Conservation (phyloP, 2,329 filamentous ascomycete species). For the Colletotrichum viniferum region DNA sequence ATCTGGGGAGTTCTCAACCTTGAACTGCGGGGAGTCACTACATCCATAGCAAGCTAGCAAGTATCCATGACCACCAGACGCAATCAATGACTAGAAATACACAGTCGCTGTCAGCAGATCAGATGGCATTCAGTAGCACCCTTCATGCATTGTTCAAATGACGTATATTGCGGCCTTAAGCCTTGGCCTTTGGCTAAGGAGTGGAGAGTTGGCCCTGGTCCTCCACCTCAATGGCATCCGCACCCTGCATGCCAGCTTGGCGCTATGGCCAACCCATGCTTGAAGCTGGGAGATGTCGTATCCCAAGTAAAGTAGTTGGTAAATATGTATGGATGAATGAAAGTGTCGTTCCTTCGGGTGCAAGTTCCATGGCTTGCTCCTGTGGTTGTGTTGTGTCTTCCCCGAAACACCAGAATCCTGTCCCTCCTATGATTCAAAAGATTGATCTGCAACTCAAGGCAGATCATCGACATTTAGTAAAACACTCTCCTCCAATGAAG, state of each 20-base stretch:
- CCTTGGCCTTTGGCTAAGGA: not conserved
- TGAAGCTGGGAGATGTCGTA: conserved; percentile 1
- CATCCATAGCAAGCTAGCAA: not conserved
- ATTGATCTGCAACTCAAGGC: not conserved
- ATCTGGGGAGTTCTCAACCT: not conserved
- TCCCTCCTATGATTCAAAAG: not conserved
- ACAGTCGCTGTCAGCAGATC: not conserved
- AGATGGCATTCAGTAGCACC: not conserved
- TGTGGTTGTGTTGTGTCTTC: not conserved
- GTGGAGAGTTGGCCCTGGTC: not conserved
- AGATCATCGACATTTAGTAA: conserved; percentile 1
- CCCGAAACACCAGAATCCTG: not conserved
- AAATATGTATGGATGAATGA: not conserved
- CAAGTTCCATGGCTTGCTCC: not conserved
- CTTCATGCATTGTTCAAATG: not conserved
- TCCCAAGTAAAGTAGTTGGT: not conserved
- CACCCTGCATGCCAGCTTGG: not conserved
- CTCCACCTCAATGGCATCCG: not conserved
- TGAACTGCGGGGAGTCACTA: not conserved
- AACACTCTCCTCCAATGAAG: conserved; percentile 1
- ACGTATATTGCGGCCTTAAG: not conserved
- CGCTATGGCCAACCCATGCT: not conserved
- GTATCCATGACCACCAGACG: not conserved
- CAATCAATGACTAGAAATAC: not conserved
- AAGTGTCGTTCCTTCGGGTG: not conserved